Percentiles rank a stretch among this genome's conserved stretches.
Conservation (phyloP, 1,139 yeast genomes). For the Suhomyces yuchorum region DNA sequence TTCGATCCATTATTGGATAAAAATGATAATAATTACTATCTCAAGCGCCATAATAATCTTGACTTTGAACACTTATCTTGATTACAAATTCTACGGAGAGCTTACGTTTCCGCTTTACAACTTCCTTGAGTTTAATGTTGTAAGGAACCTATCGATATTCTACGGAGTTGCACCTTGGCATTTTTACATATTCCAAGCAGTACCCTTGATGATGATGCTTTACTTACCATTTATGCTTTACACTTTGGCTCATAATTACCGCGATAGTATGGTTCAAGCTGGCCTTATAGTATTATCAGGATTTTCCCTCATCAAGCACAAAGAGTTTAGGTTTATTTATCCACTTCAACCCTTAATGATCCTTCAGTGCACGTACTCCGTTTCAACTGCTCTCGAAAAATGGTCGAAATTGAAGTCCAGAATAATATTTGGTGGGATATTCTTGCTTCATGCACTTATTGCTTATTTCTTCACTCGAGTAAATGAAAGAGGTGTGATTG, state of each 20-base stretch:
- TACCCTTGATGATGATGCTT: conserved; percentile 73
- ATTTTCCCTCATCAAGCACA: conserved; percentile 74
- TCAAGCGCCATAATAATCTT: conserved; percentile 18
- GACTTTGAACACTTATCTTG: conserved; percentile 46
- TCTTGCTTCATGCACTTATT: conserved; percentile 45
- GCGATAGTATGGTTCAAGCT: conserved; percentile 26
- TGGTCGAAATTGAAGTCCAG: conserved; percentile 1
- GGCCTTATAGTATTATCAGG: conserved; percentile 45
- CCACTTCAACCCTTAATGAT: conserved; percentile 76
- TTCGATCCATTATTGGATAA: conserved; percentile 9
- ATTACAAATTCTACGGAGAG: conserved; percentile 60
- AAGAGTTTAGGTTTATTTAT: conserved; percentile 88
- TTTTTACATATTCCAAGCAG: conserved; percentile 78
- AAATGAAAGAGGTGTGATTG: conserved; percentile 86
- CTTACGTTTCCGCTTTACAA: conserved; percentile 65
- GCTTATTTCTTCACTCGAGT: conserved; percentile 57
- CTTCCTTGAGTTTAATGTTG: conserved; percentile 75
- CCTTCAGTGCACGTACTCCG: conserved; percentile 21
- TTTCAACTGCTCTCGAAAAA: conserved; percentile 9
- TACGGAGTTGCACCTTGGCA: conserved; percentile 89
- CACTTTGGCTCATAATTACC: conserved; percentile 18
- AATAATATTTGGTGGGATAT: conserved; percentile 12
- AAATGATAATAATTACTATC: conserved; percentile 17
- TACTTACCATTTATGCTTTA: conserved; percentile 58
- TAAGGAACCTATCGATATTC: conserved; percentile 72